Base-by-base conservation (phyloP, 2,329 filamentous ascomycete species). In the Cordyceps tenuipes region DNA sequence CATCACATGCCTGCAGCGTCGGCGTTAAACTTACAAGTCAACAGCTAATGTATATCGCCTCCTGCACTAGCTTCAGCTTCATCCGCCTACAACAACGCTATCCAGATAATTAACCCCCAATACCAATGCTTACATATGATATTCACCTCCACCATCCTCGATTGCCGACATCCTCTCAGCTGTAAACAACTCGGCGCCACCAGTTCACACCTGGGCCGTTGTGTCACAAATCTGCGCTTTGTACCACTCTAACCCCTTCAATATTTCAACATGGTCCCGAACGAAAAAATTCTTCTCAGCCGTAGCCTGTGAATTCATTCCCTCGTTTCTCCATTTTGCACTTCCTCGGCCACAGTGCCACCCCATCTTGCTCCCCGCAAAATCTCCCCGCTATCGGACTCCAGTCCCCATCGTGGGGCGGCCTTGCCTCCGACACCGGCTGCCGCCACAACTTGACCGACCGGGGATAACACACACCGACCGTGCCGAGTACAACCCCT, bases 1-100 rank as follows among this genome's bases (percentile, higher is more conserved):
- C 50, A 53, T 53, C 50, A 53, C 50, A 53, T 53, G 50, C 31
- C 50, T 53, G 50, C 50, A 36, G 50, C 50, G 34, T 53, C 50
- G 50, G 50, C 43, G 51, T 39, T 6, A 31, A 19, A 36, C 12
- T 36, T 29, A 23, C 17, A 9, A 26, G 10, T 3, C 44, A 26
- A 19, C 44, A 47, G 26, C 44, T 19, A n/a, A n/a, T n/a, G n/a
- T n/a, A n/a, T n/a, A 17, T 17, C 1, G 6, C 41, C 41, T 5
- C n/a, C 41, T 43, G 19, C 44, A 15, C 47, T 26, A 50, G 21
- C 47, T 21, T 3, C 21, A 17, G 19, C 21, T 15, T 26, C 44
- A 23, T 17, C 21, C 13, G 4, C 12, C 44, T 15, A 7, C 17
- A 19, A 29, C 1, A 7, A 29, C 29, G 29, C 12, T 36, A 13